These are phyloP conservation scores for Penicillium sp. DNA, from an alignment of 2,329 filamentous ascomycete species.

Conservation along the genomic window DNA sequence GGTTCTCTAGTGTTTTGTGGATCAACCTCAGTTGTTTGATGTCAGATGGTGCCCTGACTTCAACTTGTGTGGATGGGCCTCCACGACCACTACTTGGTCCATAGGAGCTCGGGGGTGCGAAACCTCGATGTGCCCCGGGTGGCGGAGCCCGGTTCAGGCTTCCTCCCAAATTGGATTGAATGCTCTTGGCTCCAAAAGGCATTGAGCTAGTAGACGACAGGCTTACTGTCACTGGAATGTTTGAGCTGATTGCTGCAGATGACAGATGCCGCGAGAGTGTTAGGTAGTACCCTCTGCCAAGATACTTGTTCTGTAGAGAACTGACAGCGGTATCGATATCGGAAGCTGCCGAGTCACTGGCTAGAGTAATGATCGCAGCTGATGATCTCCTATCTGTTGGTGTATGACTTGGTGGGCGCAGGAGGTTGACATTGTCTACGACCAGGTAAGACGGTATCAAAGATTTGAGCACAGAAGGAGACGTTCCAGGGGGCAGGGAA, in stretches of 20 bases:
- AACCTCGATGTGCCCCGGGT: conserved; percentile 52
- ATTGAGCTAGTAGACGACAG: conserved; percentile 51
- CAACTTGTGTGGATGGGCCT: conserved; percentile 56
- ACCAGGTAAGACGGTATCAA: conserved; percentile 51
- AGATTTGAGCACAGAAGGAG: conserved; percentile 46
- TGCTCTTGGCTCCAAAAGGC: conserved; percentile 71
- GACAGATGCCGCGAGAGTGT: conserved; percentile 76
- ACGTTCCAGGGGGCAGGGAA: conserved; percentile 49
- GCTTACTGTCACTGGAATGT: conserved; percentile 45
- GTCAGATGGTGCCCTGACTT: conserved; percentile 69
- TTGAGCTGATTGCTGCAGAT: conserved; percentile 59
- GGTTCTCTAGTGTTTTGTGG: conserved; percentile 75
- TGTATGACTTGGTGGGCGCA: conserved; percentile 48
- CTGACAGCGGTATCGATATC: conserved; percentile 79
- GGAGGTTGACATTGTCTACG: conserved; percentile 68
- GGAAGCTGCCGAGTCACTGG: conserved; percentile 71
- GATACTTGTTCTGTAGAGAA: conserved; percentile 71
- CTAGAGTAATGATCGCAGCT: conserved; percentile 73
- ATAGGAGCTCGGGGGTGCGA: conserved; percentile 72
- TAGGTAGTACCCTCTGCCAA: conserved; percentile 78
- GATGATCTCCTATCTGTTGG: conserved; percentile 62
- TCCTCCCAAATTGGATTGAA: conserved; percentile 46
- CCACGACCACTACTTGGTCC: conserved; percentile 44
- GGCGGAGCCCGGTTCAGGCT: conserved; percentile 47
- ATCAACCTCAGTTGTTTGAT: conserved; percentile 75